These are phyloP conservation scores for Musa troglodytarum DNA, from an alignment of 176 grass and related monocot species.

Conservation along the genomic window DNA sequence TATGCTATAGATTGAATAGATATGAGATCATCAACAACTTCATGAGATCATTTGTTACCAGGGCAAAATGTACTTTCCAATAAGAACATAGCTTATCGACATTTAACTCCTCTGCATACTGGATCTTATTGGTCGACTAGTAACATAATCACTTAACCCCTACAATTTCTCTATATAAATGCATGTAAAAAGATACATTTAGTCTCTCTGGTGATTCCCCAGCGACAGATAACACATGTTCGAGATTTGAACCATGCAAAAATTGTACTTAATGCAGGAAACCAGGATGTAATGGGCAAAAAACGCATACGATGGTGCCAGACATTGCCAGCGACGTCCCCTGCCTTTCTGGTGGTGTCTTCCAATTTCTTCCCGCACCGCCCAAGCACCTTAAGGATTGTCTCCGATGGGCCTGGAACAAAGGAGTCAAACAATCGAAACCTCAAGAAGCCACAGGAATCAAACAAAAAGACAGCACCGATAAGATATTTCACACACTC, in stretches of 20 bases:
- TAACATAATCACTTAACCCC: neutral
- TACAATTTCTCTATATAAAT: neutral
- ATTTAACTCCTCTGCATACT: too few species aligned
- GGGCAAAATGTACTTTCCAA: too few species aligned
- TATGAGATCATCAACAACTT: too few species aligned
- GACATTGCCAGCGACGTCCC: constrained; percentile 49
- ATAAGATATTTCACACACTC: constrained; percentile 17
- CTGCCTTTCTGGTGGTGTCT: constrained; percentile 52
- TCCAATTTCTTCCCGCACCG: constrained; percentile 56
- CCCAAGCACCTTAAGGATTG: constrained; percentile 37
- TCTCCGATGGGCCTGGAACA: constrained; percentile 11
- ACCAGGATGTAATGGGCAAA: neutral
- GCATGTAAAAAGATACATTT: neutral
- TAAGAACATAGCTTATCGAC: too few species aligned
- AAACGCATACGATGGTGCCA: constrained; percentile 56
- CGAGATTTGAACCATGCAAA: too few species aligned
- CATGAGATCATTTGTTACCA: too few species aligned
- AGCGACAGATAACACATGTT: neutral
- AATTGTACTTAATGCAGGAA: neutral
- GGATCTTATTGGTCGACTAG: neutral
- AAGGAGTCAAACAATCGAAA: neutral
- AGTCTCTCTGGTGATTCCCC: neutral
- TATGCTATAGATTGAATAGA: too few species aligned
- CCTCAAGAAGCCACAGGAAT: neutral
- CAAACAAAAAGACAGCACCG: neutral